Evolutionary conservation across 345 rosid genomes (phyloP), one percentile per base, ranked within the genome.

Genomic region (Syzygium aromaticum): DNA sequence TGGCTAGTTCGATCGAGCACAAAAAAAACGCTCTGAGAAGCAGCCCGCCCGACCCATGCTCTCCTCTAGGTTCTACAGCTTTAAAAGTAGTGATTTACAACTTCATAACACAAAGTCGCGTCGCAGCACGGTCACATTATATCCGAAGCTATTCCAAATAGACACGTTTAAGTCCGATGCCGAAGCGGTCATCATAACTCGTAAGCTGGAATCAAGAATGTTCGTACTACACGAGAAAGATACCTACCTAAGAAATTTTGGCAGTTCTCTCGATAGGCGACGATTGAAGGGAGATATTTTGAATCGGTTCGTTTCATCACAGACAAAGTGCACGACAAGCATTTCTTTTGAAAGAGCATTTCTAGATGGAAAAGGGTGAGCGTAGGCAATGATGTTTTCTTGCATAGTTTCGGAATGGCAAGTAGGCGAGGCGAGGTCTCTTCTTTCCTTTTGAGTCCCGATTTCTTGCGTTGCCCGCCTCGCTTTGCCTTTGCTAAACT

Each of bases 11-110:
- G 11, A 64, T 64, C 43, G 0, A 7, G 40, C 21, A 11, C 11
- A 7, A 30, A 64, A 30, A 64, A 63, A 28, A 28, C 28, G 22
- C 77, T 63, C 30, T 2, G 11, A 19, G 5, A 30, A 17, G 8
- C 2, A 0, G 3, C 77, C 7, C 40, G 2, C 1, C 40, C 15
- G 0, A 28, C 30, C 16, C 21, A 2, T 63, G 77, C 19, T 28
- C 40, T 64, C 77, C 22, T 64, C 11, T 64, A 64, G 33, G 40
- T 64, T 28, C 40, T 64, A 64, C 40, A 15, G 16, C 77, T 64
- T 64, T 28, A 0, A 64, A 64, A 28, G 7, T 64, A 15, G 15
- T 11, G 22, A 28, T 28, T 28, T 4, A 15, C 15, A 28, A 64
- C 77, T 64, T 64, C 30, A 1, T 33, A 64, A 28, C 22, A 28